Evolutionary conservation across 106 monocot genomes (phyloP), one percentile per base, ranked within the genome.

Genomic region (Phalaenopsis aphrodite): DNA sequence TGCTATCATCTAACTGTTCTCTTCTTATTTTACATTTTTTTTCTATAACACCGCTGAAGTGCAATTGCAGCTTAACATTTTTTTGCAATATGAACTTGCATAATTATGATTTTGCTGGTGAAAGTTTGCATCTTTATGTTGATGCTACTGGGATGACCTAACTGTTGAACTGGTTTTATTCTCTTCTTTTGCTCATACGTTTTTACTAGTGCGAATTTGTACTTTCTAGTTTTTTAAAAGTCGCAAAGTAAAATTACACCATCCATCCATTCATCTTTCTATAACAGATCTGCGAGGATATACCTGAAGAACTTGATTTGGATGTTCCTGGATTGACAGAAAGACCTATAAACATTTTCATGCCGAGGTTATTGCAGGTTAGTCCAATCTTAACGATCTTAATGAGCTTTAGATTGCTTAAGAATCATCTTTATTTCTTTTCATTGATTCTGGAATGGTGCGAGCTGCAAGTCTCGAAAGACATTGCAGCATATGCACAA

Each of bases 341-440:
- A 79, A 86, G 94, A 11, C 94, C 98, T 1, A 95, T 99, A 52
- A 99, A 93, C 69, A 84, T 99, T 82, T 91, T 99, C 76, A 87
- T 99, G 85, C 98, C 98, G 15, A 91, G 98, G 85, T 83, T 99
- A 68, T 86, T 99, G 66, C 88, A 95, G 94, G 98, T 99, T 36
- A 82, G 36, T 68, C 56, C 79, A 19, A 36, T 41, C 41, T 41
- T 58, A 16, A n/a, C 73, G 38, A 21, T 45, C 7, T 3, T 57
- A 9, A 72, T 75, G 24, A 8, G 45, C n/a, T 76, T 56, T 80
- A 61, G 12, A 18, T 48, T 72, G 10, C 17, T 75, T 69, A 39
- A 12, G 21, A 58, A 49, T 2, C 41, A 56, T 23, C 47, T 56
- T 55, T 42, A 5, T 23, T 69, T 71, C 14, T 67, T 79, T 74